phyloP scores from a whole-genome alignment of 2,329 filamentous ascomycete genomes.

The Colletotrichum theobromicola region DNA sequence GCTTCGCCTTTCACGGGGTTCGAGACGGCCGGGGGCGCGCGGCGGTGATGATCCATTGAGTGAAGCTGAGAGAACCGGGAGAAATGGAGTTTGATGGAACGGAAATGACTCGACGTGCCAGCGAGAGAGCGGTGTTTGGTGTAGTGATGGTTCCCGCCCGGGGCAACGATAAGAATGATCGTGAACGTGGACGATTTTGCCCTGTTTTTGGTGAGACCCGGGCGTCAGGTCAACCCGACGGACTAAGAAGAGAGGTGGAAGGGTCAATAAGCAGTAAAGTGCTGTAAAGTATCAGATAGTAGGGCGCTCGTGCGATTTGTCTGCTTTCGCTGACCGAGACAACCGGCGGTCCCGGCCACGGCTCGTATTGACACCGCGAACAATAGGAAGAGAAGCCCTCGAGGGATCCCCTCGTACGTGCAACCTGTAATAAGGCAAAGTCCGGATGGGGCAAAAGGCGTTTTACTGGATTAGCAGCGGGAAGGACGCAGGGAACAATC shows the following conservation, averaged over 20 bases:
- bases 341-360: neutral
- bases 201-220: neutral
- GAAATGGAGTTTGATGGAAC: conserved; percentile 16
- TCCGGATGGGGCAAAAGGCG: neutral
- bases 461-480: neutral
- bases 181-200: neutral
- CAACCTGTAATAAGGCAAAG: neutral
- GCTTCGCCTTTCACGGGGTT: neutral
- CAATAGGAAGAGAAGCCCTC: neutral
- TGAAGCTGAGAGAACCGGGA: neutral
- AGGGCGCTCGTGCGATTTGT: neutral
- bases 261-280: neutral
- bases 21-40: neutral
- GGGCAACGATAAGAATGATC: neutral
- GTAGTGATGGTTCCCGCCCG: neutral
- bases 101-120: conserved; percentile 19
- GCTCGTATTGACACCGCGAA: neutral
- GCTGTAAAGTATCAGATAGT: neutral
- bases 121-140: neutral
- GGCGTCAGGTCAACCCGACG: neutral
- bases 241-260: neutral
- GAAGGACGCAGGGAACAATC: neutral
- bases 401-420: neutral
- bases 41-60: neutral
- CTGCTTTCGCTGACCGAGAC: conserved; percentile 6